Evolutionary conservation across 805 yeast genomes (phyloP).

Genomic region (Lachancea meyersii): DNA sequence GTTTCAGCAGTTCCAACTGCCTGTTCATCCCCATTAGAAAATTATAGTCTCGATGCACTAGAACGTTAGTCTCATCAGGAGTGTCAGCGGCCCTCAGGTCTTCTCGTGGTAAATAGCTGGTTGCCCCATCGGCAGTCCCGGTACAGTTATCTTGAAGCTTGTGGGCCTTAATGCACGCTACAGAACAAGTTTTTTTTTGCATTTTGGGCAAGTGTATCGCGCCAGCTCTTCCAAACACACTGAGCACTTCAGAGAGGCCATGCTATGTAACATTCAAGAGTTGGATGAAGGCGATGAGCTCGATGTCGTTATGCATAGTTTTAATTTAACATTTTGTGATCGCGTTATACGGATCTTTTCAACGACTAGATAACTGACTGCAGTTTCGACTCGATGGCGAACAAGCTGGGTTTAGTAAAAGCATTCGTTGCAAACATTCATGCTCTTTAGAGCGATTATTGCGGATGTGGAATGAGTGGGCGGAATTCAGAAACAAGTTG

Average conservation of each 20-base stretch:
- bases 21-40: slow-evolving; percentile 59
- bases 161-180: slow-evolving; percentile 66
- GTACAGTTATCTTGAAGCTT: slow-evolving; percentile 56
- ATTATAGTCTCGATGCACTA: slow-evolving; percentile 77
- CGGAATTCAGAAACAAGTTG: too few relatives aligned
- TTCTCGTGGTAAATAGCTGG: slow-evolving; percentile 47
- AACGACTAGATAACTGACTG: too few relatives aligned
- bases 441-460: too few relatives aligned
- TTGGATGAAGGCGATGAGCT: slow-evolving; percentile 7
- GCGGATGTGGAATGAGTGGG: too few relatives aligned
- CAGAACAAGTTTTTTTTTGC: slow-evolving; percentile 61
- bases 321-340: neutral
- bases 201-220: slow-evolving; percentile 80
- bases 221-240: slow-evolving; percentile 39
- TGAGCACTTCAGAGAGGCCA: slow-evolving; percentile 32
- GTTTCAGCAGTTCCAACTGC: slow-evolving; percentile 49
- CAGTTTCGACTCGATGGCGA: too few relatives aligned
- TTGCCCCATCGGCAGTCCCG: slow-evolving; percentile 53
- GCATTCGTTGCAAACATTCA: too few relatives aligned
- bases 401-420: too few relatives aligned
- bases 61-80: slow-evolving; percentile 35
- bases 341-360: neutral
- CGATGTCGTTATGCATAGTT: neutral
- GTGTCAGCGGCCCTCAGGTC: slow-evolving; percentile 37
- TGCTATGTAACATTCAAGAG: neutral